Base-by-base conservation (phyloP, 2,329 filamentous ascomycete species). In the Hypoxylon sp. region DNA sequence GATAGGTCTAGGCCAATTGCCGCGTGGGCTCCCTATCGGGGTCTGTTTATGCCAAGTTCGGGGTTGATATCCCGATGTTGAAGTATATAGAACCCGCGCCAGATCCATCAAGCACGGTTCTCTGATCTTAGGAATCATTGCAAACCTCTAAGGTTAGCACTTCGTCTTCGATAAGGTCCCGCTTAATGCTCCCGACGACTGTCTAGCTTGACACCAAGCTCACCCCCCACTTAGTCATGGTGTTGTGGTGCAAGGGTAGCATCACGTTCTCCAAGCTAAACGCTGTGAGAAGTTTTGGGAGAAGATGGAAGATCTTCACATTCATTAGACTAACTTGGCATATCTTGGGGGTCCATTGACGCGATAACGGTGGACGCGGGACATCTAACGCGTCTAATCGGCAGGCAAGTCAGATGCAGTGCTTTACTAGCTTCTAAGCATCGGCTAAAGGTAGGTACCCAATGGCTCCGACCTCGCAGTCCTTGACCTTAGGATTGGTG, bases 211-310 rank as follows among this genome's bases (percentile, higher is more conserved):
- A 60, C n/a, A 41, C 62, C 49, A 61, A 54, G 52, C 30, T 44
- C 48, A 34, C 59, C 49, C 59, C 52, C 59, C 55, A 59, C 60
- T 56, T 47, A 32, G 37, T 51, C 46, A 28, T 49, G 22, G 22
- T 61, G 64, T 30, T 56, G 64, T 44, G 57, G 64, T 67, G 22
- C 46, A 39, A 50, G 64, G 54, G 61, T 67, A 44, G 15, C 64
- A 64, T 67, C 37, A 34, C 54, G 61, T 44, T 44, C 43, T 20
- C 6, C 11, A 46, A 47, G 39, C n/a, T 17, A 8, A 37, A n/a
- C 7, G 39, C 39, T 41, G 24, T 60, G 32, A 53, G 53, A 49
- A 39, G 55, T 34, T 2, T n/a, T 20, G 13, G 13, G 46, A 43
- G n/a, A 30, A 32, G 19, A 41, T 37, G 34, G 34, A n/a, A 6